Conservation (phyloP, 2,329 filamentous ascomycete genomes). For the Aureobasidium melanogenum region DNA sequence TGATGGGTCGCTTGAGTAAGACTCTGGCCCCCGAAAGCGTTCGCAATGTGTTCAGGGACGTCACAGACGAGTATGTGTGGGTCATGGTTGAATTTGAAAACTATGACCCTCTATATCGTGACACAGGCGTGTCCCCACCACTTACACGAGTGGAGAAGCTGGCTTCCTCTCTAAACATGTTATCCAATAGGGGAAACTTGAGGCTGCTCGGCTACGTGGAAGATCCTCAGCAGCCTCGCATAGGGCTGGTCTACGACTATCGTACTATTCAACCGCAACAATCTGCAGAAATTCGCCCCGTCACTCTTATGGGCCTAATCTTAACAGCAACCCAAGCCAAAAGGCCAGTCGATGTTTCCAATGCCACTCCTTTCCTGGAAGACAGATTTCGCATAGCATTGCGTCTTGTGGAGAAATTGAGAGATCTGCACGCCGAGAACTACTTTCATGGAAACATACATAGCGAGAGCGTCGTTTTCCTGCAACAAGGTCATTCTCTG, state of each 20-base stretch:
- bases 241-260: constrained; percentile 68
- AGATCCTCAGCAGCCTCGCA: constrained; percentile 55
- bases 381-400: constrained; percentile 67
- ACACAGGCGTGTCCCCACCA: constrained; percentile 38
- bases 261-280: constrained; percentile 36
- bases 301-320: constrained; percentile 39
- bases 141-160: constrained; percentile 37
- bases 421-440: constrained; percentile 61
- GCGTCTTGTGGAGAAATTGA: constrained; percentile 63
- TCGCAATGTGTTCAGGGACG: constrained; percentile 24
- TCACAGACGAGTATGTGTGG: constrained; percentile 21
- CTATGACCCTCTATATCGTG: constrained; percentile 39
- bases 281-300: constrained; percentile 29
- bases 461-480: constrained; percentile 60
- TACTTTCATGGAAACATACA: constrained; percentile 63
- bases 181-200: constrained; percentile 32
- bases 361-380: constrained; percentile 55
- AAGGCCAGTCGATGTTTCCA: constrained; percentile 30
- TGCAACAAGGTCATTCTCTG: constrained; percentile 36
- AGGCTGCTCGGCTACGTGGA: constrained; percentile 65
- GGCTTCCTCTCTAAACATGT: constrained; percentile 15
- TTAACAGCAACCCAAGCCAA: constrained; percentile 37
- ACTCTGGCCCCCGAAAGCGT: constrained; percentile 21
- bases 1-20: constrained; percentile 34
- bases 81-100: constrained; percentile 61